Conservation (phyloP, 257 asterid genomes). For the Ajuga chamaepitys region DNA sequence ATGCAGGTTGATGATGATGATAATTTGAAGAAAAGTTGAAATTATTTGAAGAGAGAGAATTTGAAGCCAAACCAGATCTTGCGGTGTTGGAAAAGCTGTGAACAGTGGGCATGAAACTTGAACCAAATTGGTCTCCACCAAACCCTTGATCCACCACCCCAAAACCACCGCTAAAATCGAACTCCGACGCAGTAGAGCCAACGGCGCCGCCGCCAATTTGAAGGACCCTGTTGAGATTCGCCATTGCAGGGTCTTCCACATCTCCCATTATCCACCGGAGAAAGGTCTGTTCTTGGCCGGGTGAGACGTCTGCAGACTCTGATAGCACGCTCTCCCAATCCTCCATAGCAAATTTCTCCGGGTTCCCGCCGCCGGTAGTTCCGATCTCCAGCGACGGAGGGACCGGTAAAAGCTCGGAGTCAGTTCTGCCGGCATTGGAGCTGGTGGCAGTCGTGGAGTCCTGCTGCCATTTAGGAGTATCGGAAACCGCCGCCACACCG, state of each 20-base stretch:
- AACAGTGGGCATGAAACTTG: slow-evolving; percentile 28
- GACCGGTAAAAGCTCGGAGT: slow-evolving; percentile 45
- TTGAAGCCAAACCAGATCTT: slow-evolving; percentile 30
- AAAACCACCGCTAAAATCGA: slow-evolving; percentile 46
- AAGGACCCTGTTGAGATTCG: slow-evolving; percentile 41
- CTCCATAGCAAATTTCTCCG: slow-evolving; percentile 60
- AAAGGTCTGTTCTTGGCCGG: slow-evolving; percentile 69
- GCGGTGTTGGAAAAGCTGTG: slow-evolving; percentile 28
- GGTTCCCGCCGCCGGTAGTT: slow-evolving; percentile 23
- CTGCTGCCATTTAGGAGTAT: slow-evolving; percentile 66
- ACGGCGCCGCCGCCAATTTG: slow-evolving; percentile 44
- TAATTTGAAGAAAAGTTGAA: slow-evolving; percentile 24
- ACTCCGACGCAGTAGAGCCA: slow-evolving; percentile 35
- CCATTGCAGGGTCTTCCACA: slow-evolving; percentile 79
- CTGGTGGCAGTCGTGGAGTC: slow-evolving; percentile 71
- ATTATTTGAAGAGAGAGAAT: slow-evolving; percentile 23
- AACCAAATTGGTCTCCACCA: slow-evolving; percentile 33
- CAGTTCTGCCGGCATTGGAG: slow-evolving; percentile 56
- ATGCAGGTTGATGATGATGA: slow-evolving; percentile 29
- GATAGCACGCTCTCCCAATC: slow-evolving; percentile 91
- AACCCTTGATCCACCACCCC: slow-evolving; percentile 73
- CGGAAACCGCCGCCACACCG: slow-evolving; percentile 83
- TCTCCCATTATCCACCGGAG: slow-evolving; percentile 89
- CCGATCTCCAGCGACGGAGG: slow-evolving; percentile 59
- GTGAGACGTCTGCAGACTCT: slow-evolving; percentile 55